Evolutionary conservation across 2,329 filamentous ascomycete species (phyloP), one percentile per base, ranked within the genome.

Genomic region (Curvularia eragrostidis): DNA sequence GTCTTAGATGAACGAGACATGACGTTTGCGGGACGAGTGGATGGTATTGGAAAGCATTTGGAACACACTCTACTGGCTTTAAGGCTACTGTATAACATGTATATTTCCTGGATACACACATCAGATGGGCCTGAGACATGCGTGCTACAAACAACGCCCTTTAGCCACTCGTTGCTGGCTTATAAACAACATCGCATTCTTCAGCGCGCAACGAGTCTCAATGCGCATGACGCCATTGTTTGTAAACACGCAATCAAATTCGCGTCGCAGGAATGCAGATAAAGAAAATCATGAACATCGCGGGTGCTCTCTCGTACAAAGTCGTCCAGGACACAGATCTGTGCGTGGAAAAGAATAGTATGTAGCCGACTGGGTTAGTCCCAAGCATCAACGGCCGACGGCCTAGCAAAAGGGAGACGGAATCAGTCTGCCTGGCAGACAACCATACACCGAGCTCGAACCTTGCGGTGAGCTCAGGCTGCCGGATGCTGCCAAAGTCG

Each of bases 321-420:
- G 23, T 24, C 32, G 32, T 32, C 26, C 42, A 36, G 4, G 7
- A 39, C 28, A 38, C 23, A 32, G 41, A 54, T 13, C 23, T 32
- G 10, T 19, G 10, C n/a, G 44, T n/a, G 5, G 26, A 23, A 13
- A 47, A 24, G 30, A 49, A n/a, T 58, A 34, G 32, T 15, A 89
- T 91, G 87, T 91, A 87, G 87, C 83, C 83, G 86, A 94, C 93
- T 76, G 68, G 73, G 91, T 94, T 94, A 82, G 86, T 88, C 90
- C 90, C 88, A 86, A 90, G 89, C 91, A 86, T 94, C 91, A 96
- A 81, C 68, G 85, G 87, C 90, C 91, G 83, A 96, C 88, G 91
- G 89, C 86, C 90, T 95, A 85, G 87, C 91, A 85, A 87, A 92
- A 91, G 85, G 87, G 91, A 88, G 64, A 60, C 66, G 73, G 70